Evolutionary conservation across 345 rosid genomes (phyloP), one percentile per base, ranked within the genome.

Genomic region (Raphanus raphanistrum): DNA sequence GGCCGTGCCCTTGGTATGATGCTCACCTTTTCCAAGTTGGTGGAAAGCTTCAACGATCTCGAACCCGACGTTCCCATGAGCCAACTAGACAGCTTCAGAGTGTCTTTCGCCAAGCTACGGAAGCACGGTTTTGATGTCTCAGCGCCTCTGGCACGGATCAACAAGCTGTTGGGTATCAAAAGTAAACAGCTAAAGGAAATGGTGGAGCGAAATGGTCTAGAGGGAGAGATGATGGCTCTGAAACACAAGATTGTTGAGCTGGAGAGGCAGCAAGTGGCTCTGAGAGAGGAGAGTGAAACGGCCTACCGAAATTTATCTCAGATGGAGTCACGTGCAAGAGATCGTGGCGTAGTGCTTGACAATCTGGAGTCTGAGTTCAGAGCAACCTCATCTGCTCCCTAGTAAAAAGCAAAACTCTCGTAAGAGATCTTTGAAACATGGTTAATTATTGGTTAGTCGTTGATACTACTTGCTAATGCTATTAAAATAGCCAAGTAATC

Each of bases 121-220:
- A 86, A 79, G 29, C 83, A 87, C 21, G 97, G 94, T 31, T 89
- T 91, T 67, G 48, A 87, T 66, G 83, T 85, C 58, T 68, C 68
- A 4, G 6, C 69, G 32, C 84, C 76, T 10, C 72, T 35, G 52
- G 13, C 5, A 38, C 87, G 87, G 33, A 78, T 89, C 70, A 75
- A 81, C 52, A 80, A 81, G 29, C 67, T 91, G 76, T 36, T 84
- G 21, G 71, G 81, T 26, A 75, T 86, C 43, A 84, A 83, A 78
- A 81, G 81, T n/a, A 67, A 41, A 27, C 85, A 72, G 27, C 80
- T 12, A 16, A 68, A 74, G 72, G 50, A 72, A 8, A n/a, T 71
- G 32, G 79, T 76, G 26, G 70, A 83, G n/a, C 63, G 55, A 6
- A 74, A 73, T 61, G 73, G 63, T 38, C 15, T 76, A 0, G 84